Evolutionary conservation across 169 alveolate species (phyloP).

Genomic region (Babesia ovata): DNA sequence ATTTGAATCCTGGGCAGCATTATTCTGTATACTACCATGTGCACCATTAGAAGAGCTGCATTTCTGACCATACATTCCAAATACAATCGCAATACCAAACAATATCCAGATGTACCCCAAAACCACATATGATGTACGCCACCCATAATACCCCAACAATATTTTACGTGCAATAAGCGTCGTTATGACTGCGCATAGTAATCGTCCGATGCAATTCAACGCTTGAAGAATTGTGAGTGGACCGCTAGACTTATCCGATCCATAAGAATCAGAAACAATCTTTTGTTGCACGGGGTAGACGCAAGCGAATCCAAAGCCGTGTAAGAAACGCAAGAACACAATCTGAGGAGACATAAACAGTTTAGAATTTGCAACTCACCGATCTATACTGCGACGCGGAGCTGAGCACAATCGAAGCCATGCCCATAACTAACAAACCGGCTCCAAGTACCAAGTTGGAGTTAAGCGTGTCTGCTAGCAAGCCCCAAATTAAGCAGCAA

Average conservation of each 20-base stretch:
- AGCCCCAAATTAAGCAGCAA: conserved; percentile 89
- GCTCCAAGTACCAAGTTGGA: conserved; percentile 81
- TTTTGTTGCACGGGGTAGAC: conserved; percentile 35
- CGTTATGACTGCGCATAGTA: conserved; percentile 24
- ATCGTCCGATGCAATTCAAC: conserved; percentile 35
- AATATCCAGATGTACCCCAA: conserved; percentile 38
- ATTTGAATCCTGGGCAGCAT: conserved; percentile 29
- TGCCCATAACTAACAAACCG: conserved; percentile 86
- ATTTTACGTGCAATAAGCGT: conserved; percentile 10
- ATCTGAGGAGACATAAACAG: conserved; percentile 7
- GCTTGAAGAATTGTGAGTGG: conserved; percentile 28
- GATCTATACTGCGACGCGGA: conserved; percentile 20
- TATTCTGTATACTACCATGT: conserved; percentile 30
- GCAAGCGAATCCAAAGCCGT: conserved; percentile 53
- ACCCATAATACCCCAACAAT: conserved; percentile 27
- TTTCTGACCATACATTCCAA: conserved; percentile 4
- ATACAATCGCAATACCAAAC: not conserved
- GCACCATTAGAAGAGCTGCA: too few relatives aligned
- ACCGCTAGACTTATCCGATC: not conserved
- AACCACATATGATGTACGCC: conserved; percentile 32
- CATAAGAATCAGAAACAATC: conserved; percentile 1
- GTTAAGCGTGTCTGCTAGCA: conserved; percentile 82
- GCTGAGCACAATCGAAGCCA: conserved; percentile 80
- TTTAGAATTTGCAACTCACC: conserved; percentile 14
- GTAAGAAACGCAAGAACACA: conserved; percentile 29